These are phyloP conservation scores for Euphrasia arctica DNA, from an alignment of 305 asterid genomes.

Conservation along the genomic window DNA sequence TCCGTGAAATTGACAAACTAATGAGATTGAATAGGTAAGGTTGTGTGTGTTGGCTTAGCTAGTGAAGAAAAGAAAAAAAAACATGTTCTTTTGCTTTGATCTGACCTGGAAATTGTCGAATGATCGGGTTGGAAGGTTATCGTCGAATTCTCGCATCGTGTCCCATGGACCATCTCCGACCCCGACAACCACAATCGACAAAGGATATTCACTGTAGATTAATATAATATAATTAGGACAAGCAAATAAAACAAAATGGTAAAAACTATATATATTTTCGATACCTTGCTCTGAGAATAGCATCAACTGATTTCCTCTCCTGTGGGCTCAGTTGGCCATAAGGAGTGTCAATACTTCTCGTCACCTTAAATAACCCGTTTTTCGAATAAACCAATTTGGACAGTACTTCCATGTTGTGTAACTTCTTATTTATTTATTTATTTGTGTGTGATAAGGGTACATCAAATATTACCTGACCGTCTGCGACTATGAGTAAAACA, in stretches of 20 bases:
- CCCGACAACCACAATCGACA: not conserved
- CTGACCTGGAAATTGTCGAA: not conserved
- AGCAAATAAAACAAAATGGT: not conserved
- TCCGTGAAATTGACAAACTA: constrained; percentile 64
- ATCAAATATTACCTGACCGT: too few species aligned
- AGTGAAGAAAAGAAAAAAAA: too few species aligned
- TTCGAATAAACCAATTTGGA: not conserved
- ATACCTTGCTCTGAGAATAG: constrained; percentile 1
- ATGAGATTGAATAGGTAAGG: not conserved
- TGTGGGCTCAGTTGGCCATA: constrained; percentile 39
- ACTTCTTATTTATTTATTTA: not conserved
- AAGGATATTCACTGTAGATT: not conserved
- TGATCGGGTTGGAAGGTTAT: not conserved
- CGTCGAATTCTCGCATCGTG: not conserved
- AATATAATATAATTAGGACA: not conserved
- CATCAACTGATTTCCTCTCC: constrained; percentile 45
- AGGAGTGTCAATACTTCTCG: constrained; percentile 43
- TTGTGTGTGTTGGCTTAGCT: not conserved
- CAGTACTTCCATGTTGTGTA: not conserved
- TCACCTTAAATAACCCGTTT: constrained; percentile 27
- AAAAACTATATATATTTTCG: not conserved
- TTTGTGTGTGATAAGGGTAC: not conserved
- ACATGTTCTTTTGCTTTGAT: too few species aligned
- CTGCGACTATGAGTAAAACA: too few species aligned
- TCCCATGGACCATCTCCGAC: constrained; percentile 1